Conservation (phyloP, 768 basidiomycete genomes). For the Porphyrellus cyaneotinctus region DNA sequence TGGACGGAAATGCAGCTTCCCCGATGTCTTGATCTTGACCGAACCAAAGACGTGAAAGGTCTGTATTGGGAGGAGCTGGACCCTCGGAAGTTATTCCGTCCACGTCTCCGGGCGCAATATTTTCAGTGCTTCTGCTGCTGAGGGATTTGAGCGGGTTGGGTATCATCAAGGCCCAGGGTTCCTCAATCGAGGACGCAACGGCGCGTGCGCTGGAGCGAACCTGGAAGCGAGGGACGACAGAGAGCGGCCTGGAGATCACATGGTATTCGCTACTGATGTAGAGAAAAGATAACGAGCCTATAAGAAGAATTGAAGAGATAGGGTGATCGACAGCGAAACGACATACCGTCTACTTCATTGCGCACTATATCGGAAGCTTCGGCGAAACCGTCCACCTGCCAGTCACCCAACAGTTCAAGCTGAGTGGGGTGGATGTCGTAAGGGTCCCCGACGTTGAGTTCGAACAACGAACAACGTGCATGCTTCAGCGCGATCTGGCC, state of each 20-base stretch:
- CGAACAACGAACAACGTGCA: conserved; percentile 22
- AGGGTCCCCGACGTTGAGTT: conserved; percentile 24
- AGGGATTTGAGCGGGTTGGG: conserved; percentile 63
- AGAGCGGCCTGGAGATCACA: conserved; percentile 42
- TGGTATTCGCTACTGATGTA: conserved; percentile 41
- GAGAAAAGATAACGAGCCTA: conserved; percentile 29
- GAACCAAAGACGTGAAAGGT: conserved; percentile 22
- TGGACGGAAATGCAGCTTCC: conserved; percentile 14
- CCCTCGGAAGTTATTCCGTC: conserved; percentile 22
- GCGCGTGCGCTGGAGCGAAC: conserved; percentile 13
- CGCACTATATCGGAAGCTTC: conserved; percentile 43
- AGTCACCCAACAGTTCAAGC: conserved; percentile 50
- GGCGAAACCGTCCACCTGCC: conserved; percentile 48
- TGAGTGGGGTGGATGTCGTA: conserved; percentile 16
- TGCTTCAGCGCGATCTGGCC: conserved; percentile 2
- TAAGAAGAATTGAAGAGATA: conserved; percentile 12
- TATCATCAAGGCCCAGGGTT: conserved; percentile 38
- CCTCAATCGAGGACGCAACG: conserved; percentile 20
- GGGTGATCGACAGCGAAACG: not conserved
- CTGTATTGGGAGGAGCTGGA: conserved; percentile 26
- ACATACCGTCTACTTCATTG: conserved; percentile 46
- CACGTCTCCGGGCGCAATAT: conserved; percentile 27
- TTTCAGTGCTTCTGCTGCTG: conserved; percentile 47
- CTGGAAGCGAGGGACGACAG: conserved; percentile 27
- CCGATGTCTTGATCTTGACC: conserved; percentile 22